Percentiles rank a stretch among this genome's conserved stretches.
Evolutionary conservation across 768 basidiomycete genomes (phyloP).

Genomic region (Boletus subparvulus): DNA sequence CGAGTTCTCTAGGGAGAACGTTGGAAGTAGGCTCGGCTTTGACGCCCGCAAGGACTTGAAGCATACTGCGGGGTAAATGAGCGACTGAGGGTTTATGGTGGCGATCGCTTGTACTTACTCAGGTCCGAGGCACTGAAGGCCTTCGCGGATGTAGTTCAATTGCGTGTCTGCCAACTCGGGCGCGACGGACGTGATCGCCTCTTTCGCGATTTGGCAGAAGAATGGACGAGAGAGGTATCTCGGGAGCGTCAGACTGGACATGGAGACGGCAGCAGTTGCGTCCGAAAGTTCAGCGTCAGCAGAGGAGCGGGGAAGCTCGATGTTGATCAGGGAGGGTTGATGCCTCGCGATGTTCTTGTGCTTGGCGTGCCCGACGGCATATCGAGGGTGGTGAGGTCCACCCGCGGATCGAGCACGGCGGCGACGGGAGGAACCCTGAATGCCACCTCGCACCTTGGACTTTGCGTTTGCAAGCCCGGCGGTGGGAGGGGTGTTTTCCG

Average conservation of each 20-base stretch:
- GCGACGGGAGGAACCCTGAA: slow-evolving; percentile 37
- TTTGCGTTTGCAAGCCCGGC: slow-evolving; percentile 3
- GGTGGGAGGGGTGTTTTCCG: slow-evolving; percentile 37
- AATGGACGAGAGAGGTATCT: slow-evolving; percentile 24
- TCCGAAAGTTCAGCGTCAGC: slow-evolving; percentile 4
- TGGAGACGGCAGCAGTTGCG: slow-evolving; percentile 3
- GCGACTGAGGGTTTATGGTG: not conserved
- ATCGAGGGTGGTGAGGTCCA: slow-evolving; percentile 31
- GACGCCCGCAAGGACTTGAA: slow-evolving; percentile 30
- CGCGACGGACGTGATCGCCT: slow-evolving; percentile 20
- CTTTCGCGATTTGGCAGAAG: slow-evolving; percentile 12
- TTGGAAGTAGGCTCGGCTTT: slow-evolving; percentile 19
- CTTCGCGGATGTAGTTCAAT: slow-evolving; percentile 27
- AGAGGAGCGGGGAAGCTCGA: slow-evolving; percentile 29
- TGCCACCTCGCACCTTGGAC: slow-evolving; percentile 27
- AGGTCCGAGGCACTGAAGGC: slow-evolving; percentile 29
- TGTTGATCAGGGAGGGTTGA: slow-evolving; percentile 24
- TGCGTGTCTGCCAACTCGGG: slow-evolving; percentile 28
- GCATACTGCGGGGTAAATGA: slow-evolving; percentile 27
- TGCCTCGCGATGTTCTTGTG: slow-evolving; percentile 25
- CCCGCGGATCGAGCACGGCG: slow-evolving; percentile 39
- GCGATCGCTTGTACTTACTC: slow-evolving; percentile 10
- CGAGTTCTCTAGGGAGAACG: slow-evolving; percentile 31
- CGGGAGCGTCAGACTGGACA: slow-evolving; percentile 19
- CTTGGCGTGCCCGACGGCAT: slow-evolving; percentile 40